phyloP scores from a whole-genome alignment of 331 rosid genomes.

The Pyrus hybrid region DNA sequence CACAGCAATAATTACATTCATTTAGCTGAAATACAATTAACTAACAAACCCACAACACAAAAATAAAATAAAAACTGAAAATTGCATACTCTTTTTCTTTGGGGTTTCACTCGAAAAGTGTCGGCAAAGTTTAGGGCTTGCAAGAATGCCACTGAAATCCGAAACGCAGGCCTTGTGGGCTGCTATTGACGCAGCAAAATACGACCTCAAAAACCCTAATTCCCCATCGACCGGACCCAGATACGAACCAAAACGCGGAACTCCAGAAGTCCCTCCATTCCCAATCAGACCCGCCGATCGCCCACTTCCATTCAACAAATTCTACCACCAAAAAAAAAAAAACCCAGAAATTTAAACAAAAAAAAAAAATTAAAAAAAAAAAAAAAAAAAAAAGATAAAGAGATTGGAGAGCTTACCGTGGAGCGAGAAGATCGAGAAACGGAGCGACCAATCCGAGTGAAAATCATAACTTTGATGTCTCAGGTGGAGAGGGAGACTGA shows the following conservation, averaged over 20 bases:
- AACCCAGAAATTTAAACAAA: neutral
- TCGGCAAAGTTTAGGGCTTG: constrained; percentile 52
- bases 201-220: constrained; percentile 53
- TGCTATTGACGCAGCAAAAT: constrained; percentile 34
- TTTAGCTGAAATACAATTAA: neutral
- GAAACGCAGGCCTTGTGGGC: constrained; percentile 29
- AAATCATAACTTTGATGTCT: constrained; percentile 36
- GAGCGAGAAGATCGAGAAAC: constrained; percentile 58
- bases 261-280: constrained; percentile 20
- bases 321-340: constrained; percentile 29
- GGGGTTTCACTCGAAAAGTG: constrained; percentile 70
- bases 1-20: neutral
- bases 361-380: neutral
- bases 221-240: constrained; percentile 38
- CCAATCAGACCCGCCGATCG: constrained; percentile 27
- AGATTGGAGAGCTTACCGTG: constrained; percentile 28
- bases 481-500: neutral
- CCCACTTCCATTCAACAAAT: constrained; percentile 36
- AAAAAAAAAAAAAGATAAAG: neutral
- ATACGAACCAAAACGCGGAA: constrained; percentile 24
- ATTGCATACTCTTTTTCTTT: constrained; percentile 64
- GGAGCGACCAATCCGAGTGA: constrained; percentile 60
- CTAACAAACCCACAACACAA: neutral
- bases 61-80: neutral
- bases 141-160: constrained; percentile 37